These are phyloP conservation scores for Schwanniomyces yamadae DNA, from an alignment of 805 yeast species.

Conservation along the genomic window DNA sequence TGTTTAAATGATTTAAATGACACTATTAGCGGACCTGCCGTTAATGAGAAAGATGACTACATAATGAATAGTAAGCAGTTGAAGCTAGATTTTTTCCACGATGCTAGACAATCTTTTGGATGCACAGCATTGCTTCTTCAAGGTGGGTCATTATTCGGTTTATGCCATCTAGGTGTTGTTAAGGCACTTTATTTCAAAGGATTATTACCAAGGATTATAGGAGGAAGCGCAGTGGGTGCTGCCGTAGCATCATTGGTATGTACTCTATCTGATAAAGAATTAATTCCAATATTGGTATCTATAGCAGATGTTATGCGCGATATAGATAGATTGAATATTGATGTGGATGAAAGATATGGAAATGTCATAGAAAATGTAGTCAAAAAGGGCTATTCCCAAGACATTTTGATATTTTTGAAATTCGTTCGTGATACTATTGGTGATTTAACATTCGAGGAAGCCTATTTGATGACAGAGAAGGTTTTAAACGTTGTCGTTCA, in stretches of 20 bases:
- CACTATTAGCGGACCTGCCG: slow-evolving; percentile 26
- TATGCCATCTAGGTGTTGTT: slow-evolving; percentile 91
- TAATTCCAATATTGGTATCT: slow-evolving; percentile 44
- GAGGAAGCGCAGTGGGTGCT: slow-evolving; percentile 94
- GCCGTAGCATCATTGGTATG: slow-evolving; percentile 87
- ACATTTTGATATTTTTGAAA: slow-evolving; percentile 72
- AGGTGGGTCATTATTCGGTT: slow-evolving; percentile 93
- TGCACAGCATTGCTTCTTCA: slow-evolving; percentile 87
- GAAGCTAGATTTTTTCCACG: slow-evolving; percentile 77
- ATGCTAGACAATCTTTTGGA: slow-evolving; percentile 83
- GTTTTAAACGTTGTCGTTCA: slow-evolving; percentile 82
- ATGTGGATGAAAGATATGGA: slow-evolving; percentile 59
- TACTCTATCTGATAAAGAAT: slow-evolving; percentile 64
- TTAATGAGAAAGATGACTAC: slow-evolving; percentile 29
- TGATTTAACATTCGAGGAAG: slow-evolving; percentile 90
- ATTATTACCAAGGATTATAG: slow-evolving; percentile 77
- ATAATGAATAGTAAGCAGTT: slow-evolving; percentile 52
- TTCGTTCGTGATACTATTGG: slow-evolving; percentile 77
- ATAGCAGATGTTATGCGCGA: slow-evolving; percentile 42
- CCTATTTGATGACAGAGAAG: slow-evolving; percentile 74
- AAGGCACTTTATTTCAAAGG: slow-evolving; percentile 75
- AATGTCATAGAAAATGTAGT: slow-evolving; percentile 73
- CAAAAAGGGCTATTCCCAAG: slow-evolving; percentile 82
- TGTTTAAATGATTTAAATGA: slow-evolving; percentile 63
- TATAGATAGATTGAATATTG: slow-evolving; percentile 48